phyloP scores from a whole-genome alignment of 2,329 filamentous ascomycete species.

The Fusarium multiceps region DNA sequence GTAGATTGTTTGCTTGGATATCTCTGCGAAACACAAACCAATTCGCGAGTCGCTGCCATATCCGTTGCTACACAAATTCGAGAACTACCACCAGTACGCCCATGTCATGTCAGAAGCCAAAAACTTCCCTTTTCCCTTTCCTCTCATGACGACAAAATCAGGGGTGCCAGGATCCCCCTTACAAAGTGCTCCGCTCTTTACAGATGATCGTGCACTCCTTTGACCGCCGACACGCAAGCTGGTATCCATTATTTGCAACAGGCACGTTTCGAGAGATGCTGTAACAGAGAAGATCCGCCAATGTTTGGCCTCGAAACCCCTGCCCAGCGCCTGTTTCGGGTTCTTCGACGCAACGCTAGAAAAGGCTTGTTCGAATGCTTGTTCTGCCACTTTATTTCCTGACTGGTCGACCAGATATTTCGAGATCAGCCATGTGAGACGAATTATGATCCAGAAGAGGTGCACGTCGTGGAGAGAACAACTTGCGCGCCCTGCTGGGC shows the following conservation, averaged over 20 bases:
- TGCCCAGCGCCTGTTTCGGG: conserved; percentile 27
- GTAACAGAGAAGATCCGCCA: conserved; percentile 29
- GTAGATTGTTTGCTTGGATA: conserved; percentile 1
- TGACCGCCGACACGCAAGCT: conserved; percentile 32
- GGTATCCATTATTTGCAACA: conserved; percentile 33
- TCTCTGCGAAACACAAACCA: conserved; percentile 29
- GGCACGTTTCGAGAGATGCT: conserved; percentile 20
- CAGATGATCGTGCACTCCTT: conserved; percentile 2
- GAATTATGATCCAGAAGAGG: conserved; percentile 5
- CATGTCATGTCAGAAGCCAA: conserved; percentile 20
- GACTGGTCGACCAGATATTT: conserved; percentile 7
- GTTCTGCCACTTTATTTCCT: conserved; percentile 25
- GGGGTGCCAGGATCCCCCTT: conserved; percentile 23
- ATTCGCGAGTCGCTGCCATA: neutral
- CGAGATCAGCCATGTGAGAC: conserved; percentile 19
- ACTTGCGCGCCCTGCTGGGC: conserved; percentile 4
- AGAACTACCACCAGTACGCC: neutral
- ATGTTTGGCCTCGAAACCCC: conserved; percentile 15
- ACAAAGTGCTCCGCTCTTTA: conserved; percentile 10
- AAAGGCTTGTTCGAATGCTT: conserved; percentile 40
- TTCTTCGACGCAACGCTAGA: conserved; percentile 29
- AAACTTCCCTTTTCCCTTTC: conserved; percentile 5
- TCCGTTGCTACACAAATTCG: conserved; percentile 16
- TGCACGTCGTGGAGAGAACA: conserved; percentile 8
- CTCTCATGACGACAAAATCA: conserved; percentile 19